Evolutionary conservation across 345 rosid genomes (phyloP), one percentile per base, ranked within the genome.

Genomic region (Mangifera indica): DNA sequence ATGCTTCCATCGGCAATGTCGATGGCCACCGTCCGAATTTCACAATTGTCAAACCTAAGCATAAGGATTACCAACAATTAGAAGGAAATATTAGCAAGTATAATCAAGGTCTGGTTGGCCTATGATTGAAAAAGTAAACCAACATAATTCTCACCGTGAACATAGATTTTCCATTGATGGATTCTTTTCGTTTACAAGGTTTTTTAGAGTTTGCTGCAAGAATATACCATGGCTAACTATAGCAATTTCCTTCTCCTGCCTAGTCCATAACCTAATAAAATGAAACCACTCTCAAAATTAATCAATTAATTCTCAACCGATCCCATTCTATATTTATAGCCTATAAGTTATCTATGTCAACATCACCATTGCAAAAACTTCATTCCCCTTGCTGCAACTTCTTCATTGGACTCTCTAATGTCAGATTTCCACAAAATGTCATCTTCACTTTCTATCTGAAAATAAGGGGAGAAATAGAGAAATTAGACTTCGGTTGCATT

Each of bases 241-340:
- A 53, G 89, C 98, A 60, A 94, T 86, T 76, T 94, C 93, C 74
- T 82, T 87, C 86, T 94, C 98, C 58, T 82, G 84, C 21, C 96
- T 78, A 51, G 91, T 83, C 87, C 91, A 84, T 77, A 90, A 40
- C 97, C 97, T 90, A 72, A 5, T 6, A 37, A 37, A 37, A 37
- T 9, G 1, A 37, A 37, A 37, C 42, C 42, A 7, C 42, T 37
- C 42, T 37, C 8, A 34, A 34, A 34, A 5, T 34, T 4, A 37
- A 37, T n/a, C 42, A 17, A 17, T 29, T 49, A 37, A 68, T 20
- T 21, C 62, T 22, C 10, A 15, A 15, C 46, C 13, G 1, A 14
- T 40, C 22, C 15, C 6, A 20, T 51, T 29, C 22, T 29, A 10
- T 20, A 29, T 42, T 17, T 10, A 29, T n/a, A n/a, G n/a, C n/a